Evolutionary conservation across 768 basidiomycete genomes (phyloP).

Genomic region (Gymnopilus junonius): DNA sequence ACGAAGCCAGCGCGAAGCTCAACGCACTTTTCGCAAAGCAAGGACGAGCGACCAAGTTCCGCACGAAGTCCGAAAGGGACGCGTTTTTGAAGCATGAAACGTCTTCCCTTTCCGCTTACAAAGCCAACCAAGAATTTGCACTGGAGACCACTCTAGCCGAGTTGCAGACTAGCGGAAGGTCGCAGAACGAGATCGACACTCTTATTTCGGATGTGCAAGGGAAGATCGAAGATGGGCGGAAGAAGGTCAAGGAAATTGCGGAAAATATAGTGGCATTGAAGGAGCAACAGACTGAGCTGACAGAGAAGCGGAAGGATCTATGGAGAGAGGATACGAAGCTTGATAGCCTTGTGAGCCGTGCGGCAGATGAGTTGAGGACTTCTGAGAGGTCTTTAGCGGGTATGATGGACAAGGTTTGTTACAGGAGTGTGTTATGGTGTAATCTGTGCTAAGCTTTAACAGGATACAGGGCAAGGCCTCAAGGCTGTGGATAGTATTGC

Average conservation of each 20-base stretch:
- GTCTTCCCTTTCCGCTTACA: slow-evolving; percentile 63
- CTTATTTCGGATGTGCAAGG: slow-evolving; percentile 59
- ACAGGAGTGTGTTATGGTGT: neutral
- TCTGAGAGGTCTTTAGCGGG: slow-evolving; percentile 80
- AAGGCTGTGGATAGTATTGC: slow-evolving; percentile 86
- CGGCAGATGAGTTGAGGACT: slow-evolving; percentile 77
- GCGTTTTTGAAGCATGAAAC: slow-evolving; percentile 83
- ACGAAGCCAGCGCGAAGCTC: slow-evolving; percentile 73
- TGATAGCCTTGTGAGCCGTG: slow-evolving; percentile 74
- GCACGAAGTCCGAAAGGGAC: slow-evolving; percentile 84
- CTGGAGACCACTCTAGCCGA: slow-evolving; percentile 58
- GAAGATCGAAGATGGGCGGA: slow-evolving; percentile 68
- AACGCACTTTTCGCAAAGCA: slow-evolving; percentile 87
- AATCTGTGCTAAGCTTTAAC: neutral
- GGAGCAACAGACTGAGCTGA: slow-evolving; percentile 68
- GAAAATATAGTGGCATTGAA: slow-evolving; percentile 66
- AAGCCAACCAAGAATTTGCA: slow-evolving; percentile 56
- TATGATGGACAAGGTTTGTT: slow-evolving; percentile 94
- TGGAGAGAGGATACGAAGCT: slow-evolving; percentile 96
- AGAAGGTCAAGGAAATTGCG: slow-evolving; percentile 55
- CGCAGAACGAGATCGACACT: slow-evolving; percentile 60
- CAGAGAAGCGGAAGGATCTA: slow-evolving; percentile 86
- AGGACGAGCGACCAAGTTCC: slow-evolving; percentile 85
- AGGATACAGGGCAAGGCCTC: slow-evolving; percentile 93
- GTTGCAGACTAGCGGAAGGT: slow-evolving; percentile 48